Evolutionary conservation across 257 asterid species (phyloP).

Genomic region (Capsicum chinense): DNA sequence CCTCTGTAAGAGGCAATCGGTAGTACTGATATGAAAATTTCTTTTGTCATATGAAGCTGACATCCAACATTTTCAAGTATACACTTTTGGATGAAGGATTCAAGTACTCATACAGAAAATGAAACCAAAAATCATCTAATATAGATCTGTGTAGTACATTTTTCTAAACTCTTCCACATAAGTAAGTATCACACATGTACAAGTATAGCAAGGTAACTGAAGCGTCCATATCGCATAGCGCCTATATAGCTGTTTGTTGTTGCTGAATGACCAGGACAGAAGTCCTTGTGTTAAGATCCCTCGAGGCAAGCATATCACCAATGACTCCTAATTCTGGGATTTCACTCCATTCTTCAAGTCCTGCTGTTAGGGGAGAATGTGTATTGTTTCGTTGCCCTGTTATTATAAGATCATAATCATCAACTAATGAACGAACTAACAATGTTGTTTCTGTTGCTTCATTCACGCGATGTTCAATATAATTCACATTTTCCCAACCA

Average conservation of each 20-base stretch:
- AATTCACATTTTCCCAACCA: slow-evolving; percentile 33
- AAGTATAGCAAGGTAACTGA: background rate
- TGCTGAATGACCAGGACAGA: slow-evolving; percentile 41
- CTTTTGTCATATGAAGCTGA: no score
- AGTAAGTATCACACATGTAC: background rate
- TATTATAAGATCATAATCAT: slow-evolving; percentile 38
- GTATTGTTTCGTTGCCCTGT: slow-evolving; percentile 36
- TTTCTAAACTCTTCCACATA: background rate
- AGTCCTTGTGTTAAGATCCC: slow-evolving; percentile 32
- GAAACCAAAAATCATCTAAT: background rate
- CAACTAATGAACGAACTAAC: slow-evolving; percentile 27
- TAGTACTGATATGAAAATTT: no score
- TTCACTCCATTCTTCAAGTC: slow-evolving; percentile 40
- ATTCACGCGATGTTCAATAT: slow-evolving; percentile 22
- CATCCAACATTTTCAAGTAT: slow-evolving; percentile 19
- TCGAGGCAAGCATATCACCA: slow-evolving; percentile 37
- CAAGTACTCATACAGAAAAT: background rate
- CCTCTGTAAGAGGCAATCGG: no score
- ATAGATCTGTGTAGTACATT: background rate
- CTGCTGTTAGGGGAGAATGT: slow-evolving; percentile 28
- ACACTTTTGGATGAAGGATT: background rate
- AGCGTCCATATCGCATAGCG: background rate
- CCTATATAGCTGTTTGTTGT: slow-evolving; percentile 26
- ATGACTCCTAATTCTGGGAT: slow-evolving; percentile 39
- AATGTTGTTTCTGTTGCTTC: slow-evolving; percentile 29